Percentiles rank a stretch among this genome's conserved stretches.
These are phyloP conservation scores for Lentinula sp. DNA, from an alignment of 768 basidiomycete genomes.

Conservation along the genomic window DNA sequence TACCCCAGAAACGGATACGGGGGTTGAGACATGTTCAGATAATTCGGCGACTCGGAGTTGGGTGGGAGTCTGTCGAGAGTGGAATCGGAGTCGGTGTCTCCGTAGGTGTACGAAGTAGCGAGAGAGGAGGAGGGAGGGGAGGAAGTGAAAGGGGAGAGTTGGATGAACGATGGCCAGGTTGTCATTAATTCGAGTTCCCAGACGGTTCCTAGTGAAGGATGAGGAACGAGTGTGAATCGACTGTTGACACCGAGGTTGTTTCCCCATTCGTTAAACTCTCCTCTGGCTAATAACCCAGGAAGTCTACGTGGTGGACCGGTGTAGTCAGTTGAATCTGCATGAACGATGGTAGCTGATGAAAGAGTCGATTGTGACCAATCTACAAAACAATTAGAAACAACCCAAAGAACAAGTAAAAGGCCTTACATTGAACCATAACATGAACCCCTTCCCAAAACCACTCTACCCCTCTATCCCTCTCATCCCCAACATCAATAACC, in stretches of 20 bases:
- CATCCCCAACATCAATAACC: constrained; percentile 50
- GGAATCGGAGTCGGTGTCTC: constrained; percentile 83
- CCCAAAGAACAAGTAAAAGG: too few species aligned
- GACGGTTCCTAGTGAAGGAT: constrained; percentile 11
- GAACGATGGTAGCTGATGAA: constrained; percentile 61
- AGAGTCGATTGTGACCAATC: constrained; percentile 73
- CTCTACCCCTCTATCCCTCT: constrained; percentile 32
- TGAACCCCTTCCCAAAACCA: constrained; percentile 79
- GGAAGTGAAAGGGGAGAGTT: constrained; percentile 32
- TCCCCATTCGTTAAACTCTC: constrained; percentile 90
- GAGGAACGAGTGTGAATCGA: constrained; percentile 50
- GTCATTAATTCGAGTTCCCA: constrained; percentile 92
- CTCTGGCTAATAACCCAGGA: constrained; percentile 83
- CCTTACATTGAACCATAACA: constrained; percentile 78
- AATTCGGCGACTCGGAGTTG: constrained; percentile 80
- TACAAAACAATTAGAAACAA: constrained; percentile 17
- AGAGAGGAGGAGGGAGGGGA: too few species aligned
- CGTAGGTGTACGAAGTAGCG: constrained; percentile 36
- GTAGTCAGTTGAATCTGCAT: constrained; percentile 64
- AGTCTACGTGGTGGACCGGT: constrained; percentile 58
- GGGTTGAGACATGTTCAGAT: constrained; percentile 86
- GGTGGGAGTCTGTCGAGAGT: constrained; percentile 88
- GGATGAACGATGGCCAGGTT: constrained; percentile 83
- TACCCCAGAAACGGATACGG: constrained; percentile 86
- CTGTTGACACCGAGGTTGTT: constrained; percentile 78